These are phyloP conservation scores for Phytophthora nicotianae DNA, from an alignment of 352 stramenopile species.

Conservation along the genomic window DNA sequence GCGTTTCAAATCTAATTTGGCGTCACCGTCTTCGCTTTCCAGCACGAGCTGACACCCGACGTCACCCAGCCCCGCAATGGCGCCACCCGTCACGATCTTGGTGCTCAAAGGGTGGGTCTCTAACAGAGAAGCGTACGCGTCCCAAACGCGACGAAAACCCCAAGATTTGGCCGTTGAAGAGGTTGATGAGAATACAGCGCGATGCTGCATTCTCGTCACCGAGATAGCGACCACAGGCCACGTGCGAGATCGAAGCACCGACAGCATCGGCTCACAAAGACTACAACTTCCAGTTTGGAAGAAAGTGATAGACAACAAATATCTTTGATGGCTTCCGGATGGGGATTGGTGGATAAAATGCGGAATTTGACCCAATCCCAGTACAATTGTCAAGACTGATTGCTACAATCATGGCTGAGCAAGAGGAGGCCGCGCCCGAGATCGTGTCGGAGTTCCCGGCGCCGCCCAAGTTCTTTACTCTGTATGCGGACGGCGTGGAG, in stretches of 20 bases:
- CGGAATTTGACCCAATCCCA: neutral
- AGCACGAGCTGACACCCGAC: conserved; percentile 73
- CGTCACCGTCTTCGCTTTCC: conserved; percentile 19
- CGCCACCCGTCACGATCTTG: conserved; percentile 67
- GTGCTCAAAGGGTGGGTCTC: conserved; percentile 62
- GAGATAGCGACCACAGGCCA: conserved; percentile 7
- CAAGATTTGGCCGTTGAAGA: conserved; percentile 17
- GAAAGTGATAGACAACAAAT: neutral
- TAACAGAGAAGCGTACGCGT: conserved; percentile 58
- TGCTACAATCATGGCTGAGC: neutral
- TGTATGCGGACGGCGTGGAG: conserved; percentile 66
- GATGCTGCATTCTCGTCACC: neutral
- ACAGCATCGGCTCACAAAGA: conserved; percentile 33
- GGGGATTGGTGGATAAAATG: neutral
- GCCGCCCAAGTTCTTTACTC: conserved; percentile 77
- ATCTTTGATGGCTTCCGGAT: neutral
- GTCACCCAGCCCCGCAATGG: conserved; percentile 72
- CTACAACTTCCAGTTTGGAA: no score
- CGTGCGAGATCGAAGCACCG: conserved; percentile 25
- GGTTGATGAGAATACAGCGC: conserved; percentile 9
- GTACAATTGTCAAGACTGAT: no score
- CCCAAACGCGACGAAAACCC: conserved; percentile 44
- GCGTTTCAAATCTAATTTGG: conserved; percentile 51
- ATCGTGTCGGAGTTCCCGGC: conserved; percentile 86
- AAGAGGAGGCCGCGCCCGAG: conserved; percentile 59